Evolutionary conservation across 2,329 filamentous ascomycete species (phyloP).

Genomic region (Sporothrix humicola): DNA sequence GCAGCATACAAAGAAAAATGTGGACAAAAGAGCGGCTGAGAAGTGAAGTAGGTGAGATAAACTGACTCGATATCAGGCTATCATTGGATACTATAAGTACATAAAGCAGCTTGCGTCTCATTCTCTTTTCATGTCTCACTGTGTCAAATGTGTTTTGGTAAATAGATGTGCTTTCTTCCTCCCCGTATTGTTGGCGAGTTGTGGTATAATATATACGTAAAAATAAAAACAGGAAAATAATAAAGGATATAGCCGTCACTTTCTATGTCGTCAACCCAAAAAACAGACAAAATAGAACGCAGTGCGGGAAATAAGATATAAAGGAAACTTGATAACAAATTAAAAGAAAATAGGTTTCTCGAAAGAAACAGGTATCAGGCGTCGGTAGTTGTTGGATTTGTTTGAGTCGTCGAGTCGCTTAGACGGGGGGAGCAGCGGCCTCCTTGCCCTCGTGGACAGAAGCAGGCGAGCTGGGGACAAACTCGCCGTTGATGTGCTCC

Average conservation of each 20-base stretch:
- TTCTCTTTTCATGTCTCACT: slow-evolving; percentile 22
- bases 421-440: slow-evolving; percentile 17
- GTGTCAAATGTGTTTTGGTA: slow-evolving; percentile 6
- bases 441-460: slow-evolving; percentile 35
- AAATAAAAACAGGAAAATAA: slow-evolving; percentile 13
- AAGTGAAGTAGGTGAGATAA: slow-evolving; percentile 12
- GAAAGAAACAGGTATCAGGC: slow-evolving; percentile 19
- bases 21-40: background rate
- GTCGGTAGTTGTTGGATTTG: background rate
- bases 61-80: background rate
- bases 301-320: slow-evolving; percentile 6
- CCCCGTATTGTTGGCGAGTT: slow-evolving; percentile 21
- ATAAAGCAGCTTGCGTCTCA: slow-evolving; percentile 7
- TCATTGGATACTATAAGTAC: slow-evolving; percentile 16
- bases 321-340: slow-evolving; percentile 13
- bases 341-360: slow-evolving; percentile 11
- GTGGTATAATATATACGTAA: slow-evolving; percentile 33
- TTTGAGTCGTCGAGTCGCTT: background rate
- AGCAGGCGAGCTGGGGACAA: slow-evolving; percentile 30
- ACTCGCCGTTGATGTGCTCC: slow-evolving; percentile 33
- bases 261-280: slow-evolving; percentile 31
- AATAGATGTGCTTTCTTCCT: slow-evolving; percentile 24
- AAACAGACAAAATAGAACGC: background rate
- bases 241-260: slow-evolving; percentile 28
- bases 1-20: background rate